Conservation (phyloP, 2,329 filamentous ascomycete species). For the Fusarium pseudograminearum region DNA sequence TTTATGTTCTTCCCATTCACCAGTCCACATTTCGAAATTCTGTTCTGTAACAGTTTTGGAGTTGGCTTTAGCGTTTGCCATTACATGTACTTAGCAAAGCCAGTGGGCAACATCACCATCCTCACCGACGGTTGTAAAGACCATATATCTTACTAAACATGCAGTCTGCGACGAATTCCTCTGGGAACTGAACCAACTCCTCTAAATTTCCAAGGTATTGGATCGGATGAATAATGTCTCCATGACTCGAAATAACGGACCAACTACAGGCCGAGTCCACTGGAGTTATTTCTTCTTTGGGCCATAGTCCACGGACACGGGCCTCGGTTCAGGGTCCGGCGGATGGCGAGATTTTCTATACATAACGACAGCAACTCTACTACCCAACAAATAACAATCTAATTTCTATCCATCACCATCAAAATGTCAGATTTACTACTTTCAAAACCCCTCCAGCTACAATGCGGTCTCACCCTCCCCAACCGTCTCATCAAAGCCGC, state of each 20-base stretch:
- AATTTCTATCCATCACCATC: too few species aligned
- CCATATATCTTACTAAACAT: background rate
- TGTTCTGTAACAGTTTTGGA: too few species aligned
- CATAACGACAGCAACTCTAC: background rate
- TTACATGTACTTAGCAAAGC: too few species aligned
- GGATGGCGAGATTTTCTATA: slow-evolving; percentile 8
- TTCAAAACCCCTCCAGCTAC: slow-evolving; percentile 60
- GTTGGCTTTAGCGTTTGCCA: too few species aligned
- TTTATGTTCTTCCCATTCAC: too few species aligned
- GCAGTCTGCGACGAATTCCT: background rate
- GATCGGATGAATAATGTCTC: slow-evolving; percentile 13
- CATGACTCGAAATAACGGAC: slow-evolving; percentile 16
- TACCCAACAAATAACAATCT: background rate
- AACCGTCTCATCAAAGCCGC: slow-evolving; percentile 67
- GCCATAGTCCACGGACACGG: slow-evolving; percentile 22
- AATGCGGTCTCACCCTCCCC: slow-evolving; percentile 66
- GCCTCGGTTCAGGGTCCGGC: slow-evolving; percentile 7
- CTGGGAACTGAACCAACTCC: background rate
- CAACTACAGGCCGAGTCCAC: slow-evolving; percentile 25
- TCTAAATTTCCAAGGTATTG: background rate
- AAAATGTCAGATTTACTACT: slow-evolving; percentile 34
- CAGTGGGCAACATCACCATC: background rate
- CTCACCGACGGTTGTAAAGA: background rate
- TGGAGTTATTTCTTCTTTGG: slow-evolving; percentile 20
- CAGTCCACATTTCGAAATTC: too few species aligned